Conservation (phyloP, 2,329 filamentous ascomycete genomes). For the Venturia nashicola region DNA sequence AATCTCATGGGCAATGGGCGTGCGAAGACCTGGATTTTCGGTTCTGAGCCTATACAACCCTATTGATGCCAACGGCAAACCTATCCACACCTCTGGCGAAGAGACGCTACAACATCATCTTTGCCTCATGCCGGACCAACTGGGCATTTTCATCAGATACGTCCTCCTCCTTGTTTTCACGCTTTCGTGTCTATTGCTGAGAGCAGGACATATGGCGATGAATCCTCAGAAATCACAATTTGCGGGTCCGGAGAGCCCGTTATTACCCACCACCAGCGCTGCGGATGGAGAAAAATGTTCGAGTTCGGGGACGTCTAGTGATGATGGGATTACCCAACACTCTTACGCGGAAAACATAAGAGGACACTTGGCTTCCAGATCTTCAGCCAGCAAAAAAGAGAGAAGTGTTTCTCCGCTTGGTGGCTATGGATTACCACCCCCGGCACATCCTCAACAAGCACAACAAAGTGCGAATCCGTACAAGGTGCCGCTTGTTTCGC, state of each 20-base stretch:
- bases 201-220: conserved; percentile 22
- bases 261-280: conserved; percentile 19
- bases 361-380: conserved; percentile 17
- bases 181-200: conserved; percentile 32
- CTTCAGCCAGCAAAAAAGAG: conserved; percentile 18
- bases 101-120: conserved; percentile 75
- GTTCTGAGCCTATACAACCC: conserved; percentile 91
- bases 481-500: conserved; percentile 25
- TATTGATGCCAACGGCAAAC: conserved; percentile 43
- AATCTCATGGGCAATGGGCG: conserved; percentile 92
- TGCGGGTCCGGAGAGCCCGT: conserved; percentile 12
- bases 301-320: conserved; percentile 7
- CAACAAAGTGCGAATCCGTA: conserved; percentile 13
- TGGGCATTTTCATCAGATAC: conserved; percentile 75
- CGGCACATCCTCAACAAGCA: not conserved
- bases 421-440: conserved; percentile 19
- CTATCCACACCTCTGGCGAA: conserved; percentile 15
- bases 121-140: conserved; percentile 80
- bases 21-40: conserved; percentile 74
- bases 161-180: conserved; percentile 47
- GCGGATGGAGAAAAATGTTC: conserved; percentile 17
- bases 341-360: conserved; percentile 13
- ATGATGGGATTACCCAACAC: conserved; percentile 8
- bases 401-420: conserved; percentile 25
- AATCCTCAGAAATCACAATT: conserved; percentile 10